Conservation (phyloP, 2,329 filamentous ascomycete genomes). For the Metarhizium sp. region DNA sequence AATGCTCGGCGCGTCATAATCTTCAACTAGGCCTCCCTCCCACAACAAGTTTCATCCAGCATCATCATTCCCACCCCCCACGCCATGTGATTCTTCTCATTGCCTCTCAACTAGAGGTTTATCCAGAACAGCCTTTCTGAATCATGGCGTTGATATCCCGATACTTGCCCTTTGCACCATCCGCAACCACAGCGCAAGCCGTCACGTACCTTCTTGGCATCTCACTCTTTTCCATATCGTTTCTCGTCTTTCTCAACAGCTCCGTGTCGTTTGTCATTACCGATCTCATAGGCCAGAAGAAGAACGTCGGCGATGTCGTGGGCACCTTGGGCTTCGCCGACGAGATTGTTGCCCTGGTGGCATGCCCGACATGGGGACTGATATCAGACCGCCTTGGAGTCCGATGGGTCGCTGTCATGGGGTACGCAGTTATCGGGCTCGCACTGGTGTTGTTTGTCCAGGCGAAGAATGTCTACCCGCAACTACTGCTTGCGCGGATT, state of each 20-base stretch:
- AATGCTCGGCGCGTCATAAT: not conserved
- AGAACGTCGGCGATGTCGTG: constrained; percentile 68
- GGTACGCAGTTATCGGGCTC: constrained; percentile 73
- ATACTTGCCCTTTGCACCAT: constrained; percentile 47
- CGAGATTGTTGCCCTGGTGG: constrained; percentile 71
- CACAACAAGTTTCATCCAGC: not conserved
- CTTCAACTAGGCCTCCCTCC: not conserved
- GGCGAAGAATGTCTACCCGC: constrained; percentile 78
- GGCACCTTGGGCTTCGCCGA: constrained; percentile 80
- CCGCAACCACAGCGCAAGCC: constrained; percentile 53
- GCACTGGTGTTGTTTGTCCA: constrained; percentile 76
- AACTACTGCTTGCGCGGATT: constrained; percentile 73
- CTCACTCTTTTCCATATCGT: constrained; percentile 78
- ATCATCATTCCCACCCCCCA: not conserved
- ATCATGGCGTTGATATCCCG: constrained; percentile 30
- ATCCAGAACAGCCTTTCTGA: constrained; percentile 4
- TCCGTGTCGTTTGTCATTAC: constrained; percentile 78
- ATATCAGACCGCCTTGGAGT: constrained; percentile 70
- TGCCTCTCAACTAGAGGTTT: constrained; percentile 6
- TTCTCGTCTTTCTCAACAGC: constrained; percentile 83
- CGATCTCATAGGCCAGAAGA: constrained; percentile 66
- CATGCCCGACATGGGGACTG: constrained; percentile 72
- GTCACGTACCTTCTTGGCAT: constrained; percentile 71
- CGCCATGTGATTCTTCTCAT: constrained; percentile 8
- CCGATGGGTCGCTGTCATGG: constrained; percentile 60